A percentile compares a stretch with the other conserved stretches of the same genome.
These are phyloP conservation scores for Colletotrichum sp. DNA, from an alignment of 2,329 filamentous ascomycete species.

Conservation along the genomic window DNA sequence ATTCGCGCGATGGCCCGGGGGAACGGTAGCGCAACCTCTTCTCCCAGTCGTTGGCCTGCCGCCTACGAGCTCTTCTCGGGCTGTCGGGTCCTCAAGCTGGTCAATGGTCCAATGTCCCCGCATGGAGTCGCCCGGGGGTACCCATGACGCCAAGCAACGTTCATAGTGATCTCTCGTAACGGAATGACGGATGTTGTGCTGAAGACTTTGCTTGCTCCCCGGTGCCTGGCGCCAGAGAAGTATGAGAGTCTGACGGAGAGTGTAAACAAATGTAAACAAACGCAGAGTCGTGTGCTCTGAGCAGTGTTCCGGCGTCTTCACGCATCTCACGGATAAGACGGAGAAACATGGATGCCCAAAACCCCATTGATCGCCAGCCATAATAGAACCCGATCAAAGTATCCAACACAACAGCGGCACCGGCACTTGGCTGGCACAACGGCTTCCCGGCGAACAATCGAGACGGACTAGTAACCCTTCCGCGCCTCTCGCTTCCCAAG, in stretches of 20 bases:
- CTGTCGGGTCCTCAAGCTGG: background rate
- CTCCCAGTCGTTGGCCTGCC: background rate
- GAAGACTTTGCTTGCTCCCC: background rate
- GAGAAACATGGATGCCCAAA: background rate
- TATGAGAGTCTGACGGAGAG: background rate
- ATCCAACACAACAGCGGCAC: background rate
- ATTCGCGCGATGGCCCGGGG: conserved; percentile 1
- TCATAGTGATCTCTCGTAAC: background rate
- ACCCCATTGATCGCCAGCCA: background rate
- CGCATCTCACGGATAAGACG: background rate
- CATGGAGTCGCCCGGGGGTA: background rate
- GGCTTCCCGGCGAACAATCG: background rate
- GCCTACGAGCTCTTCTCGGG: background rate
- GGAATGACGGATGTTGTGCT: background rate
- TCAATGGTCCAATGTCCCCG: conserved; percentile 5
- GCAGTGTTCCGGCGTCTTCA: background rate
- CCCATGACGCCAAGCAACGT: conserved; percentile 1
- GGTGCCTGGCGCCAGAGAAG: background rate
- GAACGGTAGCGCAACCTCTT: background rate
- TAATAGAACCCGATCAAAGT: background rate
- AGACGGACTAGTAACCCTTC: background rate
- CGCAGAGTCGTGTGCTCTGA: background rate
- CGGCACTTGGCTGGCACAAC: background rate
- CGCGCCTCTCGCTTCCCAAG: background rate
- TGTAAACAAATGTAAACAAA: background rate